Conservation (phyloP, 441 rosid genomes). For the Pelargonium exstipulatum region DNA sequence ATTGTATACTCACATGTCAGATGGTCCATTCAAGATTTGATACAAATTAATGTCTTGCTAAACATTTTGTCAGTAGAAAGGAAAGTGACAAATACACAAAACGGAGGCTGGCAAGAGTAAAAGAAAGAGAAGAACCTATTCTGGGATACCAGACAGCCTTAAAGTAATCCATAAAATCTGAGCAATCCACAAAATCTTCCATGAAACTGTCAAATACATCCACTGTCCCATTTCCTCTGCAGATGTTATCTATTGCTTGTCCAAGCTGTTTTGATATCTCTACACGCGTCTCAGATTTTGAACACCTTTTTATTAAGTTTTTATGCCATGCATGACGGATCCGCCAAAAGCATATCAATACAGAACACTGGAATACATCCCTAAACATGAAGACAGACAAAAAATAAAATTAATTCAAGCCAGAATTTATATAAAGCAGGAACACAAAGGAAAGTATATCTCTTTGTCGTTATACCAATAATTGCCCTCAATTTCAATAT, state of each 20-base stretch:
- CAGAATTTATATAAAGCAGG: conserved; percentile 7
- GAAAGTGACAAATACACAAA: not conserved
- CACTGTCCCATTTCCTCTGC: conserved; percentile 28
- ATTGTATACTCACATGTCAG: no score
- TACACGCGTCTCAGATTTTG: conserved; percentile 35
- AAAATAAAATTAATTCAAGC: conserved; percentile 17
- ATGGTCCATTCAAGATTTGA: not conserved
- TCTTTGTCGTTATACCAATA: not conserved
- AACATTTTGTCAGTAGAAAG: not conserved
- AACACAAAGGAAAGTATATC: not conserved
- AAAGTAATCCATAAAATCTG: conserved; percentile 43
- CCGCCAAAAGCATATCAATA: conserved; percentile 42
- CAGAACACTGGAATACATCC: conserved; percentile 44
- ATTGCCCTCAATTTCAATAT: not conserved
- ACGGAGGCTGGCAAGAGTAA: no score
- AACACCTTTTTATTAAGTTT: conserved; percentile 40
- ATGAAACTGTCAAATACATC: conserved; percentile 42
- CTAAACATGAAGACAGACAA: conserved; percentile 27
- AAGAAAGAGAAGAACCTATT: conserved; percentile 29
- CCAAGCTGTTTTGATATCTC: conserved; percentile 49
- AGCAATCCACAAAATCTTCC: conserved; percentile 48
- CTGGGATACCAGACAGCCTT: conserved; percentile 39
- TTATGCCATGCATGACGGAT: conserved; percentile 49
- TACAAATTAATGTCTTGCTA: not conserved
- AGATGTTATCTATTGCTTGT: conserved; percentile 33